Evolutionary conservation across 2,329 filamentous ascomycete genomes (phyloP).

Genomic region (Curvularia verruculosa): DNA sequence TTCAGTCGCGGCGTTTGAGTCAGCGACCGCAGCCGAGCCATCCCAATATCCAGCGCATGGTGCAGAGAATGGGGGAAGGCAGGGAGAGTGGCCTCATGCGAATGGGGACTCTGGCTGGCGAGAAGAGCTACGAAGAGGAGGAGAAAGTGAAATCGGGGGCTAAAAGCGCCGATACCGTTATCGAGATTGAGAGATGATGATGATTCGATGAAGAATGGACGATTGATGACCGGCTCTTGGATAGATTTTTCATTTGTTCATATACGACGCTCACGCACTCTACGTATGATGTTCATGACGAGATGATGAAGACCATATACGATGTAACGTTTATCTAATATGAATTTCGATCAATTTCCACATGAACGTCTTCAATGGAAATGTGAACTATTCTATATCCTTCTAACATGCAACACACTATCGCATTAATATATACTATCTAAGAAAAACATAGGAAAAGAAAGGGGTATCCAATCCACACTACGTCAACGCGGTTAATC

Average conservation of each 20-base stretch:
- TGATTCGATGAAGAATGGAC: background rate
- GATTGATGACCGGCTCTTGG: background rate
- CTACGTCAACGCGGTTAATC: background rate
- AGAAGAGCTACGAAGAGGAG: conserved; percentile 1
- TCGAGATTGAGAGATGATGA: background rate
- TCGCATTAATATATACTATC: background rate
- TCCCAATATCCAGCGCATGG: conserved; percentile 40
- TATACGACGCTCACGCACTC: background rate
- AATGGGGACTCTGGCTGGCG: conserved; percentile 27
- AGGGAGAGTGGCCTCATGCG: conserved; percentile 32
- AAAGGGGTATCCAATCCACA: background rate
- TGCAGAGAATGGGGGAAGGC: conserved; percentile 36
- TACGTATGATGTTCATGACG: background rate
- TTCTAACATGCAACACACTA: background rate
- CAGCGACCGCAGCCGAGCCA: conserved; percentile 28
- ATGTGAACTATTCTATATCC: too few species aligned
- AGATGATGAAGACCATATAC: background rate
- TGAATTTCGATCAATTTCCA: background rate
- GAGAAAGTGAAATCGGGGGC: conserved; percentile 11
- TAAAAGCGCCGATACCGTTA: conserved; percentile 27
- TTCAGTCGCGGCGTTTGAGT: conserved; percentile 9
- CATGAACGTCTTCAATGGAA: too few species aligned
- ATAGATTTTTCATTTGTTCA: background rate
- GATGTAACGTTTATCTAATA: background rate
- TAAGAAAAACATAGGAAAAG: background rate